Base-by-base conservation (phyloP, 148 eudicot species). In the Polygonum aviculare region DNA sequence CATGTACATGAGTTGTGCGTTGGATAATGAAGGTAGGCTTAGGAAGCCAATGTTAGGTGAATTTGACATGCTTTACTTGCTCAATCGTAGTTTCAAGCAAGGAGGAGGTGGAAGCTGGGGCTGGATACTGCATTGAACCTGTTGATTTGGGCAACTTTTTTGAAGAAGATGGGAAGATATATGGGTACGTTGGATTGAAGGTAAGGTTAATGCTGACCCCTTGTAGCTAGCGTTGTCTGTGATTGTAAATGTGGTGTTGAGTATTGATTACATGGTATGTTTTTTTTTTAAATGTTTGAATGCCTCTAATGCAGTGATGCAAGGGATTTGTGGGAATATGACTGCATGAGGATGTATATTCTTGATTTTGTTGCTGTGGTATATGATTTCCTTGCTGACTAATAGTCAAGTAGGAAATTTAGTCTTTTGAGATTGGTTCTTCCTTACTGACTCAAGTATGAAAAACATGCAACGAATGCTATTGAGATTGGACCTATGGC, bases 151-250 rank as follows among this genome's bases (percentile, higher is more conserved):
- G 81, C 76, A 82, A 77, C 76, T 95, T 90, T 75, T 92, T 92
- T 80, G 96, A 79, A 47, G 91, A 94, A 2, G 97, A 90, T 75
- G 98, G 96, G 49, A 95, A 92, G 81, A 95, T 95, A 50, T 95
- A 84, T 77, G 98, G 98, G 15, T 92, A 90, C 76, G 85, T 92
- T 86, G 90, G 93, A 1, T 83, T 95, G 82, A 85, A 90, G 98
- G 98, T 95, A 83, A 72, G 72, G 45, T 35, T 67, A 35, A 14
- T 67, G 72, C 45, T 36, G 38, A 5, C 12, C 1, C 38, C 19
- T 8, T 67, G 16, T n/a, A 59, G 52, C 21, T 75, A 7, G 40
- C 19, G 22, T 16, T 48, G 38, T 79, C 31, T 22, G 26, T 72
- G 38, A 26, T 52, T 26, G 1, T 12, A 1, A 38, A 65, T 65